Conservation (phyloP, 1,139 yeast genomes). For the Tardiomyces blankii region DNA sequence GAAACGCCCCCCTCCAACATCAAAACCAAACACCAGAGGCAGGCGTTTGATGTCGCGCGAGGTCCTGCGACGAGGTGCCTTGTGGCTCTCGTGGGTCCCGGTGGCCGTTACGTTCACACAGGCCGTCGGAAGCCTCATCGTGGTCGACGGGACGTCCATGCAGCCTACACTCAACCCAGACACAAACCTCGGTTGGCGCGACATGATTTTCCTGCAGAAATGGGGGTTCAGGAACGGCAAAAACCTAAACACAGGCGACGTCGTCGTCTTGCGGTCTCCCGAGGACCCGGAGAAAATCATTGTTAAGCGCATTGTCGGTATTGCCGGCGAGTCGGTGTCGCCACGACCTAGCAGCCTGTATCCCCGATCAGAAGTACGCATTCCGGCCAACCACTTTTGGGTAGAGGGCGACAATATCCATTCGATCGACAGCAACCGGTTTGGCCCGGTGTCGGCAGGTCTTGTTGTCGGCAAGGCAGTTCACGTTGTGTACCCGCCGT, state of each 20-base stretch:
- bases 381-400: constrained; percentile 84
- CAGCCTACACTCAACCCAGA: constrained; percentile 80
- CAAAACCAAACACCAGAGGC: too few species aligned
- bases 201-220: constrained; percentile 64
- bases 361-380: constrained; percentile 46
- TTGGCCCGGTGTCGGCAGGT: constrained; percentile 79
- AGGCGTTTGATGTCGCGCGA: too few species aligned
- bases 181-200: constrained; percentile 36
- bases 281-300: constrained; percentile 58
- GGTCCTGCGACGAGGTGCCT: too few species aligned
- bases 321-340: constrained; percentile 55
- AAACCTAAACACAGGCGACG: constrained; percentile 51
- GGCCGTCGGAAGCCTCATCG: constrained; percentile 63
- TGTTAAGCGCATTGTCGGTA: constrained; percentile 67
- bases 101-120: constrained; percentile 60
- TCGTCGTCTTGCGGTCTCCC: constrained; percentile 71
- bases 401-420: constrained; percentile 90
- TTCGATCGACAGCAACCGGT: constrained; percentile 71
- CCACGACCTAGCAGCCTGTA: constrained; percentile 46
- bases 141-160: constrained; percentile 81
- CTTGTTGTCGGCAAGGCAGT: constrained; percentile 66
- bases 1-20: too few species aligned
- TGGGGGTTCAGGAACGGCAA: constrained; percentile 40
- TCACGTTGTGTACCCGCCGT: constrained; percentile 55
- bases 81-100: constrained; percentile 53